phyloP scores from a whole-genome alignment of 306 rosid genomes.

The Medicago lupulina region DNA sequence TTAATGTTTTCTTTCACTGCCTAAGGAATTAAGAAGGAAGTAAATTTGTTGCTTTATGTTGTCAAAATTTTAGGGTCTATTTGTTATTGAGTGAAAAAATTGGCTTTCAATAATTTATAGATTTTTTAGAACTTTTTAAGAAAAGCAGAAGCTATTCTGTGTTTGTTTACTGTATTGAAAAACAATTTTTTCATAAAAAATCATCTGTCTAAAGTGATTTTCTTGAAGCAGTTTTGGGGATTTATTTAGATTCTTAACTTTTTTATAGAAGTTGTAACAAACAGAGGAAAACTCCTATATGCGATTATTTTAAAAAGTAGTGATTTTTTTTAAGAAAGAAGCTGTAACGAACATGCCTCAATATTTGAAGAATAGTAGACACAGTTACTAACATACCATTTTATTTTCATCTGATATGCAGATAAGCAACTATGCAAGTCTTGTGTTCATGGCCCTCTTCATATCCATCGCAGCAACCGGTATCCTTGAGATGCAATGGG shows the following conservation, averaged over 20 bases:
- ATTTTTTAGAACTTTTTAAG: too few species aligned
- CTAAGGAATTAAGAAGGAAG: background rate
- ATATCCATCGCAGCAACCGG: slow-evolving; percentile 89
- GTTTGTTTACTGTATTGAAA: too few species aligned
- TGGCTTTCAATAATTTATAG: too few species aligned
- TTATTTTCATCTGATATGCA: slow-evolving; percentile 42
- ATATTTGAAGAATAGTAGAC: background rate
- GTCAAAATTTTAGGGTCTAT: background rate
- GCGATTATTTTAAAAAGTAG: too few species aligned
- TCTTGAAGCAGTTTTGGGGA: too few species aligned
- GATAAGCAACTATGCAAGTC: slow-evolving; percentile 97
- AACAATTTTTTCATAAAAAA: too few species aligned
- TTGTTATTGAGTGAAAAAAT: background rate
- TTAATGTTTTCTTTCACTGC: background rate
- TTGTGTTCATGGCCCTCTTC: slow-evolving; percentile 90
- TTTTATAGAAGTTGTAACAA: too few species aligned
- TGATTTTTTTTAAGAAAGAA: too few species aligned
- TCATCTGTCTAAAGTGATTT: too few species aligned
- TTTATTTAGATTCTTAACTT: too few species aligned
- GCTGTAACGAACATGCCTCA: background rate
- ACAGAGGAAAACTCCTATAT: too few species aligned
- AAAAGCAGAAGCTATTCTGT: too few species aligned
- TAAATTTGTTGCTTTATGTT: slow-evolving; percentile 2
- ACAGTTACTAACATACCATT: slow-evolving; percentile 26
- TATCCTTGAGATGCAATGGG: slow-evolving; percentile 98